Conservation (phyloP, 2,329 filamentous ascomycete species). For the Drechslera avenae region DNA sequence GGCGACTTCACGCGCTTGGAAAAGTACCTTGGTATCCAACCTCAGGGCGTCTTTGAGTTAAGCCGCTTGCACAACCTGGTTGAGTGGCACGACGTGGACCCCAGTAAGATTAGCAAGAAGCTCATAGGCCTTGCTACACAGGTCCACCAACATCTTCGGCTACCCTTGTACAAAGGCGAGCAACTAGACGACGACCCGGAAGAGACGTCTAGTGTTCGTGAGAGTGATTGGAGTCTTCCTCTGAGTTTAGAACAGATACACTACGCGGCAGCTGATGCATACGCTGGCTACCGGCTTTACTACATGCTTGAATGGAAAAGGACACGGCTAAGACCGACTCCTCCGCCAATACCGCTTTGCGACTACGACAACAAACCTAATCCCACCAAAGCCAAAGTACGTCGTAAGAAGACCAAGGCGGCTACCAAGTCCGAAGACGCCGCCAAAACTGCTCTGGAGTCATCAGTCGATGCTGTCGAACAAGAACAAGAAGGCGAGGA, state of each 20-base stretch:
- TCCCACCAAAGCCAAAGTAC: slow-evolving; percentile 8
- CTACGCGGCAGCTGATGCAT: slow-evolving; percentile 82
- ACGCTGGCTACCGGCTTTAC: slow-evolving; percentile 78
- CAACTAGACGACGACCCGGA: slow-evolving; percentile 25
- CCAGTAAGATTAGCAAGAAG: slow-evolving; percentile 55
- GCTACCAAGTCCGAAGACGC: slow-evolving; percentile 12
- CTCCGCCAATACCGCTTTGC: slow-evolving; percentile 70
- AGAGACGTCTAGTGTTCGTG: slow-evolving; percentile 59
- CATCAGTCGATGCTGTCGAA: slow-evolving; percentile 18
- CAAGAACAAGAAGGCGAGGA: slow-evolving; percentile 27
- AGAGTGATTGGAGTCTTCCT: slow-evolving; percentile 72
- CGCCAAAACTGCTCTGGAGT: slow-evolving; percentile 11
- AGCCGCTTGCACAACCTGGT: slow-evolving; percentile 84
- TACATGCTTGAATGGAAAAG: slow-evolving; percentile 72
- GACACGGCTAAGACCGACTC: slow-evolving; percentile 67
- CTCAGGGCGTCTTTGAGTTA: slow-evolving; percentile 75
- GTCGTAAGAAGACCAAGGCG: slow-evolving; percentile 15
- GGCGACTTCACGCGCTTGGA: slow-evolving; percentile 69
- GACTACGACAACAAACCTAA: slow-evolving; percentile 61
- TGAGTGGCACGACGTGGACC: slow-evolving; percentile 58
- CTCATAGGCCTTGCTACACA: slow-evolving; percentile 73
- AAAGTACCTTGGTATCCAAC: slow-evolving; percentile 63
- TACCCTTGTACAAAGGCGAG: slow-evolving; percentile 81
- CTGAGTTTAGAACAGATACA: slow-evolving; percentile 69
- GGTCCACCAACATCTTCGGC: slow-evolving; percentile 70